These are phyloP conservation scores for Cutaneotrichosporon daszewskae DNA, from an alignment of 1,284 basidiomycete species.

Conservation along the genomic window DNA sequence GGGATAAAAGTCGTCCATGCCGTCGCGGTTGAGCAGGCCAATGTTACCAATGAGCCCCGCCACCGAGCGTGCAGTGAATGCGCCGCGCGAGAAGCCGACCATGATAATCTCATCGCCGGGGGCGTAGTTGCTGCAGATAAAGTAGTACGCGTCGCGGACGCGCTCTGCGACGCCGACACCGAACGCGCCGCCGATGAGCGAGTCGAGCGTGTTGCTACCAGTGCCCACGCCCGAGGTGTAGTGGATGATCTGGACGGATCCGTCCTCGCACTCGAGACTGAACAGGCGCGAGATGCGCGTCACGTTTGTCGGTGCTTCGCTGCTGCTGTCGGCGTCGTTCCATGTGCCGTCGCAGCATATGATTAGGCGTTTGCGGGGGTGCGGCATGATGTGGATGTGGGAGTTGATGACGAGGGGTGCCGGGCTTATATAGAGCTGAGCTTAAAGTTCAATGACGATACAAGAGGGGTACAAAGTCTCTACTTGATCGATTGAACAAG, in stretches of 20 bases:
- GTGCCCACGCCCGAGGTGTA: slow-evolving; percentile 1
- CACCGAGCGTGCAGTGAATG: slow-evolving; percentile 2
- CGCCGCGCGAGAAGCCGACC: slow-evolving; percentile 4
- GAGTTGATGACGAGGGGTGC: too few species aligned
- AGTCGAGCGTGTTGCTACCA: slow-evolving; percentile 1
- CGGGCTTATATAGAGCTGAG: too few species aligned
- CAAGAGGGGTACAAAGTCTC: too few species aligned
- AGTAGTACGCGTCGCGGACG: slow-evolving; percentile 4
- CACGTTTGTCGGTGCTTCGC: slow-evolving; percentile 4
- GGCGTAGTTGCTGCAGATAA: slow-evolving; percentile 1
- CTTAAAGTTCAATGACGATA: too few species aligned
- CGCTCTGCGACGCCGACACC: slow-evolving; percentile 1
- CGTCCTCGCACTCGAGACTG: background rate
- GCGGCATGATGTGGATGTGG: too few species aligned
- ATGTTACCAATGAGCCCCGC: slow-evolving; percentile 1
- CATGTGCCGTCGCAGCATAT: too few species aligned
- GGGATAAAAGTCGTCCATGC: slow-evolving; percentile 6
- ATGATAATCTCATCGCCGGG: slow-evolving; percentile 1
- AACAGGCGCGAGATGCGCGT: slow-evolving; percentile 5
- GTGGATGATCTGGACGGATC: slow-evolving; percentile 1
- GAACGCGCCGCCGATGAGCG: background rate
- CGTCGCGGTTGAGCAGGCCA: slow-evolving; percentile 1
- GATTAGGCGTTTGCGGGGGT: too few species aligned
- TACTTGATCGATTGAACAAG: too few species aligned
- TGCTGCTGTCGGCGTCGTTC: too few species aligned